A percentile compares a stretch with the other conserved stretches of the same genome.
Conservation (phyloP, 192 early-diverging fungal species). For the Pilaira anomala region DNA sequence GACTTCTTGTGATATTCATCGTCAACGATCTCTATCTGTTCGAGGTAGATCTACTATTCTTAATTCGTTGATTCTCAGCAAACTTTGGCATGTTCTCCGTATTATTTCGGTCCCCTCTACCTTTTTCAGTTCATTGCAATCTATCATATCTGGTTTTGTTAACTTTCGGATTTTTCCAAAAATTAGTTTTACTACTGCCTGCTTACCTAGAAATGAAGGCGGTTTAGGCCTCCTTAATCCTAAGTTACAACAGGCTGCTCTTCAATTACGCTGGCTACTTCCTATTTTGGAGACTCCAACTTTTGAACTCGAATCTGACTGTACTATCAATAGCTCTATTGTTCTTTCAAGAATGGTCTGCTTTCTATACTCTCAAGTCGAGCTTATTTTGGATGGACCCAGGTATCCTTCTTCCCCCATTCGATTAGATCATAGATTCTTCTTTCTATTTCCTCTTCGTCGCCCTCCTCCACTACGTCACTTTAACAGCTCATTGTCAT, state of each 20-base stretch:
- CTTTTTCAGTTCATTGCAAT: neutral
- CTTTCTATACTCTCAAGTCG: no score
- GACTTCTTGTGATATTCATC: neutral
- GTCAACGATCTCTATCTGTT: neutral
- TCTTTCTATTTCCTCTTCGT: no score
- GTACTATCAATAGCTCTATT: no score
- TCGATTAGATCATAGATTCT: no score
- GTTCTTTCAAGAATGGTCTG: no score
- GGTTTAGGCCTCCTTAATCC: neutral
- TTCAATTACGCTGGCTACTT: slow-evolving; percentile 4
- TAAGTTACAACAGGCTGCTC: neutral
- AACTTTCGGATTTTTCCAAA: neutral
- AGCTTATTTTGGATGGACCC: no score
- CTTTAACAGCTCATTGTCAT: no score
- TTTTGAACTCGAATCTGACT: no score
- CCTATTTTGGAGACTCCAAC: no score
- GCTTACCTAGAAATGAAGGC: neutral
- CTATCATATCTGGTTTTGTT: neutral
- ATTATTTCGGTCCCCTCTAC: neutral
- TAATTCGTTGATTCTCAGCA: neutral
- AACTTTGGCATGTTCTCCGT: neutral
- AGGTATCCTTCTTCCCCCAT: no score
- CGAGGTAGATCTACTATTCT: neutral
- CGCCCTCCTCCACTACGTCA: no score
- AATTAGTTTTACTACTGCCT: slow-evolving; percentile 4